phyloP scores from a whole-genome alignment of 768 basidiomycete genomes.

The Tricholoma hemisulphureum region DNA sequence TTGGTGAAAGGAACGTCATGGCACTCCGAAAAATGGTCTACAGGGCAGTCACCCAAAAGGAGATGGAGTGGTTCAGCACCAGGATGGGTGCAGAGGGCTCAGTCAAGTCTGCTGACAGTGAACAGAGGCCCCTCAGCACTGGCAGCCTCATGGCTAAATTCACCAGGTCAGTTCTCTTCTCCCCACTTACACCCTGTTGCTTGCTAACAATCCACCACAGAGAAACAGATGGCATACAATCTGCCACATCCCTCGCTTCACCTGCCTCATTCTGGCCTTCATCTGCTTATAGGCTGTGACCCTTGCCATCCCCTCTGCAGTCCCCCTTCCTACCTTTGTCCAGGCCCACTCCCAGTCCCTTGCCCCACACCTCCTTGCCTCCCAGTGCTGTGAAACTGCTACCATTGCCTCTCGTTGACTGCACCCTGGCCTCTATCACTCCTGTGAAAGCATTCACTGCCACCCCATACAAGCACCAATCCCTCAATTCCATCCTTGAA shows the following conservation, averaged over 20 bases:
- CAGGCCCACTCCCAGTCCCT: constrained; percentile 73
- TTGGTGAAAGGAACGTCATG: too few relatives aligned
- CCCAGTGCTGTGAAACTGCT: constrained; percentile 66
- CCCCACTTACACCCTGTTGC: too few relatives aligned
- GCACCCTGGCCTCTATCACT: constrained; percentile 70
- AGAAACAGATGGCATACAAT: too few relatives aligned
- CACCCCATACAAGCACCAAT: constrained; percentile 43
- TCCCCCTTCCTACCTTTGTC: too few relatives aligned
- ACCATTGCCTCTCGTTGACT: constrained; percentile 76
- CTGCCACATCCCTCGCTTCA: too few relatives aligned
- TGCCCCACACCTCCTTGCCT: constrained; percentile 62
- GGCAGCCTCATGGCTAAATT: constrained; percentile 4
- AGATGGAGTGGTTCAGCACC: constrained; percentile 92
- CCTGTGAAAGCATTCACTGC: constrained; percentile 98
- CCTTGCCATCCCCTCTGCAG: too few relatives aligned
- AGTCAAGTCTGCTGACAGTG: neutral
- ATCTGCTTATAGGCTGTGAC: too few relatives aligned
- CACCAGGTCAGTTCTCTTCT: too few relatives aligned
- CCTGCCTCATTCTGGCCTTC: too few relatives aligned
- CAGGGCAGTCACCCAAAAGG: too few relatives aligned
- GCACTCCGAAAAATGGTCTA: too few relatives aligned
- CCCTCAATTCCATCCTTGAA: constrained; percentile 45
- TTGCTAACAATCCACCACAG: too few relatives aligned
- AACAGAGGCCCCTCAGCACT: constrained; percentile 3
- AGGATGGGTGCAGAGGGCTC: constrained; percentile 59